Evolutionary conservation across 2,329 filamentous ascomycete species (phyloP), one percentile per base, ranked within the genome.

Genomic region (Botrytis cinerea): DNA sequence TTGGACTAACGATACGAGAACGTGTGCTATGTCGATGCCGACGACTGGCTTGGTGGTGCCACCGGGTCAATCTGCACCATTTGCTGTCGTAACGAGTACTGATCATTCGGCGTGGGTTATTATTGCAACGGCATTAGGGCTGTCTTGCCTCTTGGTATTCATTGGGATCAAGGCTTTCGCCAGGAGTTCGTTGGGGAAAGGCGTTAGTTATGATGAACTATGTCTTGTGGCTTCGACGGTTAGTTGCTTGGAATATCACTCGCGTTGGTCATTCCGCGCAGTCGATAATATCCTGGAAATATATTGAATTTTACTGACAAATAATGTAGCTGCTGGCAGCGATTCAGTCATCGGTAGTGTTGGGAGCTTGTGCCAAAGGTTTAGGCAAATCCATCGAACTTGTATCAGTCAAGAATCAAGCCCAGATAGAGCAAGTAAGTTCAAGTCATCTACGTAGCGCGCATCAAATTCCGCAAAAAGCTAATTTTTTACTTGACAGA

Each of bases 401-500:
- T 38, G n/a, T 75, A 25, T 54, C 73, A 57, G 66, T 48, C 10
- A 51, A 45, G 22, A 71, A 72, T 57, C 73, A 46, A 18, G 46
- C n/a, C 18, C 64, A 69, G 59, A 69, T 75, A 70, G 73, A 74
- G 61, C 70, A 74, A 73, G 74, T 75, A 74, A 32, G 67, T 63
- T 25, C 28, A 20, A 51, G 18, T 9, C 70, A 32, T 61, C 35
- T 69, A 43, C 60, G 1, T 35, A 32, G n/a, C 18, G 46, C 16
- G 35, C 6, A 16, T 20, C 43, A 9, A 14, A 43, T 68, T 18
- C 46, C 9, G 48, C 35, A 40, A 28, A n/a, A 22, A 12, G 64
- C 64, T 68, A 38, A 68, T 20, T 22, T 40, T 25, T 71, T 35
- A 48, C n/a, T 51, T 40, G 16, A n/a, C 72, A 83, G 82, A 78